These are phyloP conservation scores for Lachnellula hyalina DNA, from an alignment of 2,329 filamentous ascomycete genomes.

Conservation along the genomic window DNA sequence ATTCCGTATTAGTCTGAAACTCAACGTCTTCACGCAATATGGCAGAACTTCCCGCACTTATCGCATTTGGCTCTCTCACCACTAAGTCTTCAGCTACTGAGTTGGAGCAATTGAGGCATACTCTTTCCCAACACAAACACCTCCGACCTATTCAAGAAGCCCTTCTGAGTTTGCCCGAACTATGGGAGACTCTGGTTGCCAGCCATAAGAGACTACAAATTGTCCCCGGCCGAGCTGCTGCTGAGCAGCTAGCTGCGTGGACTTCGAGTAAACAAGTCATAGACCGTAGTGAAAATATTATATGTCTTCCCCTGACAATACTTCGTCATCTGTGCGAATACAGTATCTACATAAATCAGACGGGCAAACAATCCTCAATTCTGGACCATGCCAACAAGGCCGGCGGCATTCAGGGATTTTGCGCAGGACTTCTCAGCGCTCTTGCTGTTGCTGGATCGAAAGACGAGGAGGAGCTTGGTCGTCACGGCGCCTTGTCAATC, in stretches of 20 bases:
- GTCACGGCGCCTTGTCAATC: background rate
- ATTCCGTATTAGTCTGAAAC: background rate
- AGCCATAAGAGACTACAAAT: background rate
- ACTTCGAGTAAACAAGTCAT: background rate
- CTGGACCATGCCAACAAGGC: background rate
- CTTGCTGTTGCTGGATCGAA: background rate
- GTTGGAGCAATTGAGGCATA: background rate
- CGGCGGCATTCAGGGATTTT: conserved; percentile 5
- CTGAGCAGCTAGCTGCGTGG: background rate
- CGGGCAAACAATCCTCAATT: background rate
- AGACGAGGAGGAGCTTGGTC: background rate
- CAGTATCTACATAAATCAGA: background rate
- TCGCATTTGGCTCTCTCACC: background rate
- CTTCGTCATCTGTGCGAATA: background rate
- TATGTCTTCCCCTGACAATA: background rate
- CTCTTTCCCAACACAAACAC: background rate
- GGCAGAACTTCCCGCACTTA: background rate
- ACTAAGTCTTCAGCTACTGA: background rate
- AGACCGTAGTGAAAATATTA: background rate
- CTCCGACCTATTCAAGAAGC: background rate
- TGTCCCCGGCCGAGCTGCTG: background rate
- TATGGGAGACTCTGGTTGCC: background rate
- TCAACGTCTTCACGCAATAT: background rate
- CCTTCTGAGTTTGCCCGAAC: background rate
- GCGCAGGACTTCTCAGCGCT: conserved; percentile 1